Base-by-base conservation (phyloP, 176 grass and related monocot species). In the Zea luxurians region DNA sequence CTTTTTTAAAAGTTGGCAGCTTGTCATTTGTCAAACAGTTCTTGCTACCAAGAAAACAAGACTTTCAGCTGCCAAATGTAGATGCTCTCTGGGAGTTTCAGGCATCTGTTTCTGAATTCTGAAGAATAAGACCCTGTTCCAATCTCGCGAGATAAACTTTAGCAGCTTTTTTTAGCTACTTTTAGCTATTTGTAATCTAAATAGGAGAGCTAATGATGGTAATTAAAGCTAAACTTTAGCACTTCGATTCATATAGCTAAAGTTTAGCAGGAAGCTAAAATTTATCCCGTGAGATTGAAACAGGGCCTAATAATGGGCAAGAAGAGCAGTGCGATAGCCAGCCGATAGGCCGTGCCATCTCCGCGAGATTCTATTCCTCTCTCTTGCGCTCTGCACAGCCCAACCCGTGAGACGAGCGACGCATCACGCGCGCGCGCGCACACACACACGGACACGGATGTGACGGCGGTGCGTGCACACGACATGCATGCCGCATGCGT, bases 271-370 rank as follows among this genome's bases (percentile, higher is more conserved):
- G n/a, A n/a, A n/a, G n/a, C n/a, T n/a, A n/a, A n/a, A n/a, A n/a
- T n/a, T n/a, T n/a, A n/a, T n/a, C n/a, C n/a, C n/a, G n/a, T n/a
- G n/a, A n/a, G n/a, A n/a, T n/a, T n/a, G n/a, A n/a, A n/a, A n/a
- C n/a, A n/a, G n/a, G n/a, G n/a, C n/a, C n/a, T n/a, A 54, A 5
- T 49, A n/a, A 65, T 55, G 52, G 27, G 2, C 66, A 35, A 13
- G 34, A 21, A 52, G 13, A 76, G 15, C 42, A 48, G 20, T 16
- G 73, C 10, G 73, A 82, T 66, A 61, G 73, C 16, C 44, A 27
- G 47, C 54, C 10, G 73, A 82, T 66, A 61, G 73, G 21, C 44
- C 27, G 47, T 62, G 80, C 62, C 86, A 88, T 81, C 81, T 38
- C 54, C 38, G 67, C 6, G 11, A 80, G 81, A 83, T 88, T 84